Evolutionary conservation across 1,284 basidiomycete genomes (phyloP), one percentile per base, ranked within the genome.

Genomic region (Tausonia pullulans): DNA sequence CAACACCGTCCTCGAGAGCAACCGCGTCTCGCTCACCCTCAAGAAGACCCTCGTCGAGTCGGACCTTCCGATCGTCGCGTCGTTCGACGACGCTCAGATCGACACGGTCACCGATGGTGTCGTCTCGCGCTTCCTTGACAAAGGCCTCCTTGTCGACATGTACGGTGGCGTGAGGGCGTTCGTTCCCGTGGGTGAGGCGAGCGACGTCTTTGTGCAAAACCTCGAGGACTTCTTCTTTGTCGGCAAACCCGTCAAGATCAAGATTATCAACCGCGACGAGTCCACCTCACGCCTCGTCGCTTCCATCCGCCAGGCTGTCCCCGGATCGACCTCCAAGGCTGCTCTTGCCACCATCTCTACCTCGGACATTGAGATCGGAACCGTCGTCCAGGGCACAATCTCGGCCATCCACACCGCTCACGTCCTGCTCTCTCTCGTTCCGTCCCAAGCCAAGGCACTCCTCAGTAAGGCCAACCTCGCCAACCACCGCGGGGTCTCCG

Each of bases 11-110:
- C 79, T 86, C 0, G 85, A 86, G 54, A 83, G 86, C 63, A 90
- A 88, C 73, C 83, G 93, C 9, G 84, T 98, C 62, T 83, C 84
- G 4, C 78, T 98, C 49, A 98, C 96, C 0, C 85, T 94, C 51
- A 98, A 98, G 79, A 95, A 92, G 79, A 86, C 88, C 3, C 80
- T 99, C 13, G 76, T 99, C 54, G 87, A 92, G 50, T 90, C 92
- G 0, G 80, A 81, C 2, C 77, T 93, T 10, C 86, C 88, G 0
- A 80, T 90, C 54, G 74, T 96, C 54, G 76, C 85, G 0, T 80
- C 78, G 14, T 75, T 87, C 62, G 85, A 86, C 56, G 86, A 89
- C 67, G 86, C 84, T 44, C 80, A 82, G 70, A 65, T 70, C 11
- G 78, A 83, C 8, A 75, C 84, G 61, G 78, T 97, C 27, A 84